Conservation (phyloP, 306 rosid species). For the Leucaena leucocephala region DNA sequence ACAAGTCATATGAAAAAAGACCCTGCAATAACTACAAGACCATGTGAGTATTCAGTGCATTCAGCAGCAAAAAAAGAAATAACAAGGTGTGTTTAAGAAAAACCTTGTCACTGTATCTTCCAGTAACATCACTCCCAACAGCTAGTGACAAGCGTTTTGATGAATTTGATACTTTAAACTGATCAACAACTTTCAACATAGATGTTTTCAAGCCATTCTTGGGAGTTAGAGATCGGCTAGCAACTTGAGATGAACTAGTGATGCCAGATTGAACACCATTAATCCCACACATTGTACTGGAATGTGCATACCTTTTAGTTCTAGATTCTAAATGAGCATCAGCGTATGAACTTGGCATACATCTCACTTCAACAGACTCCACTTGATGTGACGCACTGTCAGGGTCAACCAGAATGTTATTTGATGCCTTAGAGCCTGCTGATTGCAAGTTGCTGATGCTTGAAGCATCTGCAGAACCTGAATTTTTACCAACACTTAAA, state of each 20-base stretch:
- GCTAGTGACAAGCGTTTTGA: slow-evolving; percentile 50
- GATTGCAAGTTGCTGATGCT: slow-evolving; percentile 44
- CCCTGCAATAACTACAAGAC: slow-evolving; percentile 54
- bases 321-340: slow-evolving; percentile 49
- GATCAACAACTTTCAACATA: slow-evolving; percentile 79
- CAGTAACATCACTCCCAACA: slow-evolving; percentile 54
- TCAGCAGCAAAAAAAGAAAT: neutral
- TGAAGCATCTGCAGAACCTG: slow-evolving; percentile 45
- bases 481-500: slow-evolving; percentile 35
- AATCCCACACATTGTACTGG: slow-evolving; percentile 42
- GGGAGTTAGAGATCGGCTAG: slow-evolving; percentile 52
- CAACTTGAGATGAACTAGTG: slow-evolving; percentile 51
- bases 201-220: slow-evolving; percentile 73
- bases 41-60: slow-evolving; percentile 23
- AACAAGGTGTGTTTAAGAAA: slow-evolving; percentile 28
- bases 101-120: slow-evolving; percentile 76
- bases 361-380: slow-evolving; percentile 46
- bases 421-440: slow-evolving; percentile 43
- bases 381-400: slow-evolving; percentile 26
- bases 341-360: slow-evolving; percentile 25
- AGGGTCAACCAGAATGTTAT: slow-evolving; percentile 42
- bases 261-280: slow-evolving; percentile 46
- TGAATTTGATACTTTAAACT: slow-evolving; percentile 74
- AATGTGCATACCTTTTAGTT: slow-evolving; percentile 39
- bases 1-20: slow-evolving; percentile 69